Percentiles rank a stretch among this genome's conserved stretches.
These are phyloP conservation scores for Yarrowia bubula DNA, from an alignment of 805 yeast genomes.

Conservation along the genomic window DNA sequence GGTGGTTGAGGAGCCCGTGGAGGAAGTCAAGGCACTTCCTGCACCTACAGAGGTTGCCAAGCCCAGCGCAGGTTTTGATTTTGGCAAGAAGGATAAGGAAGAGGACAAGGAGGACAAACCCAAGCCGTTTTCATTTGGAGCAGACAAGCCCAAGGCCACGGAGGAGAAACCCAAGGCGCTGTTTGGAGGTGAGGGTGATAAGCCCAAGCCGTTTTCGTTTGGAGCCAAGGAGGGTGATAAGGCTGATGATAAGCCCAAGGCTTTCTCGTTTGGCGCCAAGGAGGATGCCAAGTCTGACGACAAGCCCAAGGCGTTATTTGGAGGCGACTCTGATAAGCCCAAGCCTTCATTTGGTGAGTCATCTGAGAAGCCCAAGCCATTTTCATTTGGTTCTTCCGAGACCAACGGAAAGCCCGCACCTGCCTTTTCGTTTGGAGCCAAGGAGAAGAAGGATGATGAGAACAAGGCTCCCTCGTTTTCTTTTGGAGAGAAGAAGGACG, in stretches of 20 bases:
- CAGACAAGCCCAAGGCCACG: background rate
- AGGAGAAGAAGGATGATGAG: no score
- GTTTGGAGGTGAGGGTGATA: background rate
- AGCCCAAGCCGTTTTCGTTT: background rate
- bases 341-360: no score
- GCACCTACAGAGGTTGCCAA: background rate
- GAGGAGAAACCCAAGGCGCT: no score
- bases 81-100: background rate
- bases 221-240: background rate
- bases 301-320: background rate
- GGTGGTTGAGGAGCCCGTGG: background rate
- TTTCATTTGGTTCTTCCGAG: no score
- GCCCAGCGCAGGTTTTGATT: conserved; percentile 15
- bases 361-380: no score
- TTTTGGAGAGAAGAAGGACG: no score
- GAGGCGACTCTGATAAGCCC: background rate
- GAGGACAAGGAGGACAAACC: background rate
- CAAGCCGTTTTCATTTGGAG: background rate
- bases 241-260: background rate
- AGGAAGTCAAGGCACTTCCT: conserved; percentile 2
- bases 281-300: background rate
- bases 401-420: no score
- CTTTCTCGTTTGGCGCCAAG: conserved; percentile 9
- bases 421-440: no score
- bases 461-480: no score